These are phyloP conservation scores for Sphagnum contortum DNA, from an alignment of 225 moss, liverwort and hornwort genomes.

Conservation along the genomic window DNA sequence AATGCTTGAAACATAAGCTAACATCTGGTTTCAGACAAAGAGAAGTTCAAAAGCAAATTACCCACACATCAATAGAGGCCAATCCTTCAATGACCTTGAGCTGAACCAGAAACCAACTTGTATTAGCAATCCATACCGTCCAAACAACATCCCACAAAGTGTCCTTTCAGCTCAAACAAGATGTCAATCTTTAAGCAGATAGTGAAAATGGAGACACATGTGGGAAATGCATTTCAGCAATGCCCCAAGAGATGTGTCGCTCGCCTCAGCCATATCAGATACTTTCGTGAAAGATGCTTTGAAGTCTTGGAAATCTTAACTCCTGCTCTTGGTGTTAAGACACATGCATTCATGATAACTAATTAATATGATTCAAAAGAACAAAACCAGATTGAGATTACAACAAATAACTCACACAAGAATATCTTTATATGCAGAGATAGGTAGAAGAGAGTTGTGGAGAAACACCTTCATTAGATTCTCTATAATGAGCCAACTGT, in stretches of 20 bases:
- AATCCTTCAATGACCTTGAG: constrained; percentile 77
- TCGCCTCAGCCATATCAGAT: neutral
- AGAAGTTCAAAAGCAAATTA: constrained; percentile 7
- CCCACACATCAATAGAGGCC: constrained; percentile 97
- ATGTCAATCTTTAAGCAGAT: no score
- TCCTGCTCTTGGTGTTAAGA: neutral
- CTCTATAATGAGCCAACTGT: constrained; percentile 78
- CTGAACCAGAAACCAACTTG: constrained; percentile 90
- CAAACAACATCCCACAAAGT: constrained; percentile 2
- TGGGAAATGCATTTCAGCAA: neutral
- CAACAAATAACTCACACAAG: neutral
- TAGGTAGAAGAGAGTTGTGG: neutral
- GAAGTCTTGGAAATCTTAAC: neutral
- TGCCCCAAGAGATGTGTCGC: neutral
- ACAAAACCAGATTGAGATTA: neutral
- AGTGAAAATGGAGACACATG: no score
- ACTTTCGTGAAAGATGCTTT: neutral
- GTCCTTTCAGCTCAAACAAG: no score
- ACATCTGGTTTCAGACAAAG: neutral
- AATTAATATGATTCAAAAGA: neutral
- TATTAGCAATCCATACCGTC: constrained; percentile 83
- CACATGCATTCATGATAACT: neutral
- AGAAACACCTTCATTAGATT: constrained; percentile 83
- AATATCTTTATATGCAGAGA: neutral
- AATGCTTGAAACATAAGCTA: neutral